Base-by-base conservation (phyloP, 805 yeast species). In the Teunomyces aglyptinius region DNA sequence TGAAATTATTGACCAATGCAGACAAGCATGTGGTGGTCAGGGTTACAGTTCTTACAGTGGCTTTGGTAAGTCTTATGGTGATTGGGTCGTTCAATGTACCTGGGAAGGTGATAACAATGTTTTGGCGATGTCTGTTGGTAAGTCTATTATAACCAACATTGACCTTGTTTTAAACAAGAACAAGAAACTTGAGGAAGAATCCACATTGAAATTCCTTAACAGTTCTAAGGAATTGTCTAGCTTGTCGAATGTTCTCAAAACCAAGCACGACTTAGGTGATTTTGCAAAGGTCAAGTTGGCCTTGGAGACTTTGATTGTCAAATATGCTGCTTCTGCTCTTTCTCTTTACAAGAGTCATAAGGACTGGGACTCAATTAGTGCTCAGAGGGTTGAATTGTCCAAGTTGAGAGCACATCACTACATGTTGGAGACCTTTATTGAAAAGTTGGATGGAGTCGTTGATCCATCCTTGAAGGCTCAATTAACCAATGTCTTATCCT, bases 61-160 rank as follows among this genome's bases (percentile, higher is more conserved):
- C 19, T 73, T 73, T 46, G 77, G 76, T 45, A 73, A 70, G 58
- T 64, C 72, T 35, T 69, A 63, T 49, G 70, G 67, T 38, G 77
- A 73, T 48, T 73, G 76, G 76, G 76, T 67, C 33, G 77, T 73
- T 35, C 76, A 71, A 60, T 70, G 76, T 60, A 73, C 77, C 26
- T 73, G 77, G 77, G 77, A 73, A 59, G 77, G 77, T 59, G 77
- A 73, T 55, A 73, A 73, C 63, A 73, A 65, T 53, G 76, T 73
- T 36, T 64, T 73, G 55, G 73, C 68, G 38, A 58, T 70, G 59
- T 61, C 68, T 44, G 70, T 66, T 45, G 76, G 77, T 57, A 64
- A 70, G 50, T 65, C 75, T 38, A 57, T 73, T 33, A 57, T 69
- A 46, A 68, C 65, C 57, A 53, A 59, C 45, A 60, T 67, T 26